Conservation (phyloP, 495 filamentous ascomycete species). For the Hypoxylon fragiforme region DNA sequence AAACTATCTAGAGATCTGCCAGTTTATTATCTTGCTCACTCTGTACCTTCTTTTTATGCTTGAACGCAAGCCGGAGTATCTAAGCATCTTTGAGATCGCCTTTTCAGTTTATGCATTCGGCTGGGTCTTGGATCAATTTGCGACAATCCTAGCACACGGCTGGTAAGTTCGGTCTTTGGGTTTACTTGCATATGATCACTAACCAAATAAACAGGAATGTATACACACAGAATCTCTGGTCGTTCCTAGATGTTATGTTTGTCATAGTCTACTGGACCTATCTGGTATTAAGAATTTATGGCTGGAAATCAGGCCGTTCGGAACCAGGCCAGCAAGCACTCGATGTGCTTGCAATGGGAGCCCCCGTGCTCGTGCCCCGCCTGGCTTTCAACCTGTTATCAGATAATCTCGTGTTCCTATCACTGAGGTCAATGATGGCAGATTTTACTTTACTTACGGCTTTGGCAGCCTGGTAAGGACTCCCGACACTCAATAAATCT, state of each 20-base stretch:
- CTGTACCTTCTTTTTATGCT: conserved; percentile 68
- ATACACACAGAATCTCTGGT: conserved; percentile 78
- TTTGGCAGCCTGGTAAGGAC: conserved; percentile 60
- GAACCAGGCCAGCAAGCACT: conserved; percentile 58
- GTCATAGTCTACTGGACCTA: conserved; percentile 63
- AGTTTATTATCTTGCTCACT: conserved; percentile 64
- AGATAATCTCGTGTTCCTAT: conserved; percentile 73
- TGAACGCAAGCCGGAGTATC: conserved; percentile 51
- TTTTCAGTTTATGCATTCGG: conserved; percentile 69
- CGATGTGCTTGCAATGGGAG: conserved; percentile 69
- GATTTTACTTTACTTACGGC: conserved; percentile 68
- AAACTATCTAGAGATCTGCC: conserved; percentile 66
- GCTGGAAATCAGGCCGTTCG: conserved; percentile 43
- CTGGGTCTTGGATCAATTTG: conserved; percentile 75
- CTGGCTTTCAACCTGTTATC: conserved; percentile 74
- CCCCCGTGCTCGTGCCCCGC: conserved; percentile 70
- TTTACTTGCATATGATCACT: conserved; percentile 1
- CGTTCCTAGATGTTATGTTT: conserved; percentile 74
- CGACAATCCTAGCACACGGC: conserved; percentile 70
- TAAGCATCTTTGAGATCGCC: conserved; percentile 57
- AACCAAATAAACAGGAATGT: conserved; percentile 58
- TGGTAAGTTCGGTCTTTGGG: conserved; percentile 47
- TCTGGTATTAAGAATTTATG: conserved; percentile 61
- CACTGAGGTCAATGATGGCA: conserved; percentile 72
- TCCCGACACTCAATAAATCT: not conserved